Conservation (phyloP, 2,329 filamentous ascomycete genomes). For the Botrytis squamosa region DNA sequence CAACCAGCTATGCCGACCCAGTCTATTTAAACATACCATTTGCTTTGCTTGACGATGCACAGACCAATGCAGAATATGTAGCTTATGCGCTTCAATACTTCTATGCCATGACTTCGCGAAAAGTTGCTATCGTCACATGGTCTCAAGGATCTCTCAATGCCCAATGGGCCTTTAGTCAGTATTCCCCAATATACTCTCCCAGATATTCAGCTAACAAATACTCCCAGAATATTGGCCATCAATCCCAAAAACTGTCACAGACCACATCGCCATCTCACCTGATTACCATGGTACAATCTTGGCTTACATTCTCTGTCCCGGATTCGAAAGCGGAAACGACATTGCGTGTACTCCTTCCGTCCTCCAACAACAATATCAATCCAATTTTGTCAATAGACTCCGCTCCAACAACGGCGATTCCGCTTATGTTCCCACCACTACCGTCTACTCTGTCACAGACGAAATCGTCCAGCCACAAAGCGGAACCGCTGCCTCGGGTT, state of each 20-base stretch:
- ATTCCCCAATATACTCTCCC: background rate
- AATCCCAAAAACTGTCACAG: slow-evolving; percentile 45
- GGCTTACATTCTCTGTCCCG: slow-evolving; percentile 36
- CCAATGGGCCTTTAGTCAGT: slow-evolving; percentile 53
- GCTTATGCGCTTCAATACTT: slow-evolving; percentile 60
- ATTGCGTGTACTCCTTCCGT: slow-evolving; percentile 6
- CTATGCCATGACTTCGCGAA: slow-evolving; percentile 40
- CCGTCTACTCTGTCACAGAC: slow-evolving; percentile 50
- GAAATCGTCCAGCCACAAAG: slow-evolving; percentile 53
- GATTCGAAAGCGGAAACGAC: slow-evolving; percentile 13
- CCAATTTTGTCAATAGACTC: slow-evolving; percentile 45
- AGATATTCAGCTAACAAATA: background rate
- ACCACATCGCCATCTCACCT: slow-evolving; percentile 52
- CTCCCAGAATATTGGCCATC: slow-evolving; percentile 51
- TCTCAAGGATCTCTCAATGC: slow-evolving; percentile 54
- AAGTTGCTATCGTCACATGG: slow-evolving; percentile 51
- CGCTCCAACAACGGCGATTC: slow-evolving; percentile 48
- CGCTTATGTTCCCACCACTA: slow-evolving; percentile 56
- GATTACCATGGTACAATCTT: slow-evolving; percentile 52
- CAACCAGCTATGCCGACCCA: slow-evolving; percentile 46
- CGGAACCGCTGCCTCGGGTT: slow-evolving; percentile 48
- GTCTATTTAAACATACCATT: slow-evolving; percentile 57
- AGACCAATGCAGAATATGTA: slow-evolving; percentile 54
- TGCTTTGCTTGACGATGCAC: slow-evolving; percentile 48
- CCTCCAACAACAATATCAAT: slow-evolving; percentile 47